Conservation (phyloP, 177 flowering plant genomes). For the Vitis hybrid region DNA sequence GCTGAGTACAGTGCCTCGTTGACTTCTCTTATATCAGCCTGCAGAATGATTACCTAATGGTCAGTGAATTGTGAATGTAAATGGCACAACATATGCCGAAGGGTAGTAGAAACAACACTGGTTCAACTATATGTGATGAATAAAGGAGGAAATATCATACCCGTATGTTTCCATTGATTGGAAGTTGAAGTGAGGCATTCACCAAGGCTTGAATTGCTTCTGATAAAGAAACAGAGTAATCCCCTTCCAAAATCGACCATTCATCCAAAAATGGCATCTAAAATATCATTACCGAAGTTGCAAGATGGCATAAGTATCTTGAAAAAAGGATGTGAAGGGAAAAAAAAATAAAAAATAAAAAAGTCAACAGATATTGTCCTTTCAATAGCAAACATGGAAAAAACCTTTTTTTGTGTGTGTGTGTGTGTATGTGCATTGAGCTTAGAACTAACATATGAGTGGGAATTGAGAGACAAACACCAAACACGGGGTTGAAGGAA, state of each 20-base stretch:
- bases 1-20: constrained; percentile 57
- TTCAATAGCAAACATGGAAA: too few relatives aligned
- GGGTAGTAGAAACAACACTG: background rate
- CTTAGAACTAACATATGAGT: too few relatives aligned
- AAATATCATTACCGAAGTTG: constrained; percentile 1
- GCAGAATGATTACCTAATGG: constrained; percentile 12
- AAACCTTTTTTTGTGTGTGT: too few relatives aligned
- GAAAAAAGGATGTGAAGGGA: too few relatives aligned
- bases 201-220: constrained; percentile 56
- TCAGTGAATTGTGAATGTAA: background rate
- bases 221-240: constrained; percentile 52
- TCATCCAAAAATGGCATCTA: constrained; percentile 70
- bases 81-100: background rate
- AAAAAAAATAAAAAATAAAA: too few relatives aligned
- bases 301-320: too few relatives aligned
- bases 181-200: constrained; percentile 60
- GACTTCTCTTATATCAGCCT: constrained; percentile 62
- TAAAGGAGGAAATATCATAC: constrained; percentile 28
- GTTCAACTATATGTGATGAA: background rate
- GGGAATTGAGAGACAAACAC: too few relatives aligned
- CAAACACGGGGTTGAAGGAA: too few relatives aligned
- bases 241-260: constrained; percentile 66
- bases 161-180: constrained; percentile 54
- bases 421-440: too few relatives aligned
- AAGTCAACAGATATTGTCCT: too few relatives aligned